Evolutionary conservation across 2,329 filamentous ascomycete genomes (phyloP).

Genomic region (Colletotrichum sp.): DNA sequence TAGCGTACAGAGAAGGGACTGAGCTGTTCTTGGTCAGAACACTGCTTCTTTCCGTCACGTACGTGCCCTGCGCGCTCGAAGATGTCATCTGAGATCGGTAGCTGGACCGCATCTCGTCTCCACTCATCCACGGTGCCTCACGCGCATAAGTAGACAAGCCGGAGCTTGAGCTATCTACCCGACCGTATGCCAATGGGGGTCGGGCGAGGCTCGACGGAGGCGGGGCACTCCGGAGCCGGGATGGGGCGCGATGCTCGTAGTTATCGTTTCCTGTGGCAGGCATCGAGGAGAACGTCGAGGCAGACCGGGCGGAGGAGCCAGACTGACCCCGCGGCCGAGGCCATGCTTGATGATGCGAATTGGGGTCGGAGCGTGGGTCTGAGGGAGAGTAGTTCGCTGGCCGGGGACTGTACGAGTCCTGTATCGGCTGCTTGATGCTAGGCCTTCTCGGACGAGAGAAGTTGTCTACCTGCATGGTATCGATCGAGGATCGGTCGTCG

Average conservation of each 20-base stretch:
- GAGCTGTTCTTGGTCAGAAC: slow-evolving; percentile 81
- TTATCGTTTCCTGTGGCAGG: slow-evolving; percentile 45
- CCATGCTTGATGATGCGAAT: slow-evolving; percentile 34
- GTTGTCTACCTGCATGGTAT: slow-evolving; percentile 47
- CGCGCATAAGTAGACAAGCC: slow-evolving; percentile 28
- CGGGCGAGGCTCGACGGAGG: slow-evolving; percentile 30
- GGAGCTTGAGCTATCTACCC: slow-evolving; percentile 42
- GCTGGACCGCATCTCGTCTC: slow-evolving; percentile 58
- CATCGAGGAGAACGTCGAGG: slow-evolving; percentile 51
- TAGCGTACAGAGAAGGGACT: slow-evolving; percentile 62
- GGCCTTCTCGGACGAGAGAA: slow-evolving; percentile 65
- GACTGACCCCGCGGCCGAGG: slow-evolving; percentile 51
- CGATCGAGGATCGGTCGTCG: slow-evolving; percentile 24
- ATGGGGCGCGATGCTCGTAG: slow-evolving; percentile 33
- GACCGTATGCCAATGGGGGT: slow-evolving; percentile 29
- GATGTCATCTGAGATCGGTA: slow-evolving; percentile 61
- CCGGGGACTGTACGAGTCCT: slow-evolving; percentile 36
- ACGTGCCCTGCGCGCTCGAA: slow-evolving; percentile 62
- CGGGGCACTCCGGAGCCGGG: slow-evolving; percentile 32
- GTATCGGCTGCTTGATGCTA: slow-evolving; percentile 51
- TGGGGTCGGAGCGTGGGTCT: slow-evolving; percentile 27
- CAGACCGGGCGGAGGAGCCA: slow-evolving; percentile 51
- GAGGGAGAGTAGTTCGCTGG: slow-evolving; percentile 28
- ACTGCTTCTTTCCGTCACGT: slow-evolving; percentile 83
- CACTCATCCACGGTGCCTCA: slow-evolving; percentile 52